Evolutionary conservation across 306 rosid species (phyloP).

Genomic region (Gynostemma pentaphyllum): DNA sequence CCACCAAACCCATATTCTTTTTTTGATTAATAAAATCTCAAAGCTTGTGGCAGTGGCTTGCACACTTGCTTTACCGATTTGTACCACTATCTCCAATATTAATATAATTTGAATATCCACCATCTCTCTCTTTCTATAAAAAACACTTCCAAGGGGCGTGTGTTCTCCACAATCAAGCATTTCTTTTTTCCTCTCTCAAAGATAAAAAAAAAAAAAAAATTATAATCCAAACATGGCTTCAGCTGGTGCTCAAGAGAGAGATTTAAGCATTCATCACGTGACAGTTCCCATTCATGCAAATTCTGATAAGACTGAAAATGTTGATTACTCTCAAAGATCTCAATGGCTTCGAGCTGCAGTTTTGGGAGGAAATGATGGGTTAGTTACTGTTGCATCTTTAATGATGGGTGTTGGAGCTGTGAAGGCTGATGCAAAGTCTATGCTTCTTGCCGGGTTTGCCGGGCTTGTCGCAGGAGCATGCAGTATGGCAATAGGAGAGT

Average conservation of each 20-base stretch:
- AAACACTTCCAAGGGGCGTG: background rate
- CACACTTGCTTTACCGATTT: slow-evolving; percentile 7
- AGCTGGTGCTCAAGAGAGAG: background rate
- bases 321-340: background rate
- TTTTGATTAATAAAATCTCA: no score
- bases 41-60: background rate
- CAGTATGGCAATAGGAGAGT: slow-evolving; percentile 16
- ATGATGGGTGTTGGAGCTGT: slow-evolving; percentile 14
- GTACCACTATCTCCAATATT: slow-evolving; percentile 6
- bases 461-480: slow-evolving; percentile 10
- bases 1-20: no score
- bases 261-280: background rate
- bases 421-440: slow-evolving; percentile 7
- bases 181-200: background rate
- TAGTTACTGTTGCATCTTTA: slow-evolving; percentile 8
- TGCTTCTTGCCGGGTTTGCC: slow-evolving; percentile 9
- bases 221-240: background rate
- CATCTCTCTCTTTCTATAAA: background rate
- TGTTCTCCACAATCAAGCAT: slow-evolving; percentile 13
- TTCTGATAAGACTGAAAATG: background rate
- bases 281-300: background rate
- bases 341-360: slow-evolving; percentile 15
- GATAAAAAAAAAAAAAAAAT: background rate
- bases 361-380: slow-evolving; percentile 13
- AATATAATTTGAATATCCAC: background rate